Base-by-base conservation (phyloP, 164 flowering plant species). In the Dillenia turbinata region DNA sequence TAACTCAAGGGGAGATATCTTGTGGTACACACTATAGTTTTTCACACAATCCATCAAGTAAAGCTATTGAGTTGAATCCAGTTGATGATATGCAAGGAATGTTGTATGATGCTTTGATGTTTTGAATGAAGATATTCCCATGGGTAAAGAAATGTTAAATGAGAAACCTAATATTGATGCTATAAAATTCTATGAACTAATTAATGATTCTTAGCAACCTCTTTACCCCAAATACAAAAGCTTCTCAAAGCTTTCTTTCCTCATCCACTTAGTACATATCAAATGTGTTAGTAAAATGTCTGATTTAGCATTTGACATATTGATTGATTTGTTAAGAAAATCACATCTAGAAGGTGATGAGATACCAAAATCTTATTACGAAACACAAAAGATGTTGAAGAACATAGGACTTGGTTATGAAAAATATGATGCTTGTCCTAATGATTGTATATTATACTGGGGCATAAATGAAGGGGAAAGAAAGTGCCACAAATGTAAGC, bases 381-480 rank as follows among this genome's bases (percentile, higher is more conserved):
- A 66, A 10, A 13, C 26, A 0, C 62, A 67, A 12, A 74, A 69
- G 55, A 12, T 66, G 0, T 19, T 69, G 2, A 12, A 12, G 14
- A 65, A 44, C 0, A 63, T 73, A 47, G 73, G 70, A 1, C 47
- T 73, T 12, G 13, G 44, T 5, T 71, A 58, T 58, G 26, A 57
- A 14, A 62, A 71, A 61, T 57, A n/a, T 53, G 33, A 71, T 62
- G 61, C 61, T 0, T 71, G 71, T 44, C 65, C 67, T 0, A 65
- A 70, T 52, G 66, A 63, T 64, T 69, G 68, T 43, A 69, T 60
- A 64, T 54, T 69, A n/a, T 64, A 9, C 24, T 54, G 73, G 69
- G 40, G 40, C 40, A 26, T 26, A n/a, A 26, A 26, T 26, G 40
- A 26, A 26, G 40, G 40, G 4, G 40, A 26, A 26, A 47, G n/a